Evolutionary conservation across 345 rosid species (phyloP).

Genomic region (Citrus reticulata): DNA sequence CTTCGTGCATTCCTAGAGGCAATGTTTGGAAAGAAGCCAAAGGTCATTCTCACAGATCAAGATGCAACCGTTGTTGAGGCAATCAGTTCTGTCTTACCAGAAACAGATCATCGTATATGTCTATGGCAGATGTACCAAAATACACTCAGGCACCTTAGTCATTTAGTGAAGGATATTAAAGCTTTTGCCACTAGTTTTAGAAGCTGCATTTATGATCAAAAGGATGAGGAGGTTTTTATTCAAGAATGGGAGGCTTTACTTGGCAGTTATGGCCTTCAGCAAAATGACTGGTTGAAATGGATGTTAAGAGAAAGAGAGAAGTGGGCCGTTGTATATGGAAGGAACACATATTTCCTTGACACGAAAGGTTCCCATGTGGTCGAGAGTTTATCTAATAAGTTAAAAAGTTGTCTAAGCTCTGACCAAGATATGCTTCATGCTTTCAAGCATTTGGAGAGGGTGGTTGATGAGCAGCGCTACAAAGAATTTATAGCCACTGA

Average conservation of each 20-base stretch:
- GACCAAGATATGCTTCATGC: conserved; percentile 23
- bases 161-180: conserved; percentile 7
- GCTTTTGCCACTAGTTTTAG: conserved; percentile 22
- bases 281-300: conserved; percentile 35
- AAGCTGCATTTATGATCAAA: conserved; percentile 27
- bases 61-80: conserved; percentile 32
- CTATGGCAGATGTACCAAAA: conserved; percentile 39
- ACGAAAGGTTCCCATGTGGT: conserved; percentile 15
- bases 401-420: conserved; percentile 19
- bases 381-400: conserved; percentile 27
- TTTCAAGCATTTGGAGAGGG: conserved; percentile 25
- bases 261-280: conserved; percentile 23
- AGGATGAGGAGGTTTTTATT: conserved; percentile 29
- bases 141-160: conserved; percentile 30
- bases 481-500: conserved; percentile 25
- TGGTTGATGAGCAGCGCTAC: conserved; percentile 21
- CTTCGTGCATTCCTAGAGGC: conserved; percentile 27
- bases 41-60: conserved; percentile 36
- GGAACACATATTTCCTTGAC: conserved; percentile 22
- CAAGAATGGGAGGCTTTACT: conserved; percentile 30
- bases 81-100: conserved; percentile 28
- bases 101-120: conserved; percentile 22
- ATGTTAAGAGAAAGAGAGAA: conserved; percentile 31
- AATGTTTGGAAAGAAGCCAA: conserved; percentile 41
- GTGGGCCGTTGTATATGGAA: conserved; percentile 25